These are phyloP conservation scores for Cytospora schulzeri DNA, from an alignment of 2,329 filamentous ascomycete species.

Conservation along the genomic window DNA sequence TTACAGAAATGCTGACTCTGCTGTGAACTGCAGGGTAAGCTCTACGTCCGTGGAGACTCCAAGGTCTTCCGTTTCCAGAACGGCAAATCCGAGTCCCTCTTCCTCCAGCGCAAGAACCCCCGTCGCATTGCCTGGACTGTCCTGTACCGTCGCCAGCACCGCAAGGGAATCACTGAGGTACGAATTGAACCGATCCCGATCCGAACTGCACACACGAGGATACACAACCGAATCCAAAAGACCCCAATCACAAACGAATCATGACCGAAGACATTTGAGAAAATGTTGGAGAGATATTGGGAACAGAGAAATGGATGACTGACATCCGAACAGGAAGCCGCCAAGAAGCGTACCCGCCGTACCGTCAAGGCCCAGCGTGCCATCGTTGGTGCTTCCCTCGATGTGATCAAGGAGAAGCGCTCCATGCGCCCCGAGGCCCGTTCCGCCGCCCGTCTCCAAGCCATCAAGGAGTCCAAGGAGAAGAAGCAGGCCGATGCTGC, in stretches of 20 bases:
- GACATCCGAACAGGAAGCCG: constrained; percentile 78
- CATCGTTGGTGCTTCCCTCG: constrained; percentile 98
- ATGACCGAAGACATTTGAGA: constrained; percentile 1
- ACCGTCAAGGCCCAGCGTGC: constrained; percentile 98
- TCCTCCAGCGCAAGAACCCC: constrained; percentile 99
- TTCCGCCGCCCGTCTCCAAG: constrained; percentile 81
- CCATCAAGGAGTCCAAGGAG: constrained; percentile 98
- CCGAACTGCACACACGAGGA: constrained; percentile 14
- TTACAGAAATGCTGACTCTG: constrained; percentile 34
- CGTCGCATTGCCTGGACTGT: constrained; percentile 98
- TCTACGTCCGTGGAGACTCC: constrained; percentile 99
- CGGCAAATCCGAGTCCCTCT: constrained; percentile 99
- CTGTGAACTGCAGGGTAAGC: constrained; percentile 76
- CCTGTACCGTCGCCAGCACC: constrained; percentile 97
- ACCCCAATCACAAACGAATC: constrained; percentile 5
- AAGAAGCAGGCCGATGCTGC: constrained; percentile 88
- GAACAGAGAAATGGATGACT: constrained; percentile 35
- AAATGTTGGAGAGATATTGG: background rate
- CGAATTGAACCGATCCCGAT: constrained; percentile 42
- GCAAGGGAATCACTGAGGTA: constrained; percentile 99
- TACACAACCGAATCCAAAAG: constrained; percentile 1
- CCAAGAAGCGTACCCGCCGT: constrained; percentile 99
- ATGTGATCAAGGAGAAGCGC: constrained; percentile 99
- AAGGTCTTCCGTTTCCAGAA: constrained; percentile 99
- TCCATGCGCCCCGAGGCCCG: constrained; percentile 93